phyloP scores from a whole-genome alignment of 208 protist species.

The Acanthamoeba lenticulata region DNA sequence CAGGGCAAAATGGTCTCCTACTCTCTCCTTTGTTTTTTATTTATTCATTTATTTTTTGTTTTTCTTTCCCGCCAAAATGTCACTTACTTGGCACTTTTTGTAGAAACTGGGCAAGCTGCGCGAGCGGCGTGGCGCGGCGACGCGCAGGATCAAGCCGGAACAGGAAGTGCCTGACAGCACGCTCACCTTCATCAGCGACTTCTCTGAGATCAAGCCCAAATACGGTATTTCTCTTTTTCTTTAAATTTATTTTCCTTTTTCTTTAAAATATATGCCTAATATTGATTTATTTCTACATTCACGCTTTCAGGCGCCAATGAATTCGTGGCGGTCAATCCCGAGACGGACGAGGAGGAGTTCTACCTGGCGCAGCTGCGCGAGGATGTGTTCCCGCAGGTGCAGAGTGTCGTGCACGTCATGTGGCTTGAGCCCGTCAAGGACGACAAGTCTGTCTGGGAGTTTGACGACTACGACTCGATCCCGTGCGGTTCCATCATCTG shows the following conservation, averaged over 20 bases:
- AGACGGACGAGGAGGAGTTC: constrained; percentile 25
- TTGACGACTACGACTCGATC: background rate
- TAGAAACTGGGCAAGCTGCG: constrained; percentile 15
- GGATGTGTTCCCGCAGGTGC: constrained; percentile 1
- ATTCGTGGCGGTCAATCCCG: constrained; percentile 23
- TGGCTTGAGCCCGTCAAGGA: constrained; percentile 12
- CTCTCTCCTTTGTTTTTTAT: background rate
- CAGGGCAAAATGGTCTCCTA: background rate
- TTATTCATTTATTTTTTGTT: background rate
- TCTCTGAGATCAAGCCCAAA: background rate
- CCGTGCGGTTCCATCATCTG: constrained; percentile 3
- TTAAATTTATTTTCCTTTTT: background rate
- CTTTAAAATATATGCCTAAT: background rate
- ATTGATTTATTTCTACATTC: background rate
- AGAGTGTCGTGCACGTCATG: background rate
- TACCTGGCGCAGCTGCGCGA: constrained; percentile 32
- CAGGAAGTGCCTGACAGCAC: background rate
- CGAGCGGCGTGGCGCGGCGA: background rate
- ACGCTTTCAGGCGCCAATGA: background rate
- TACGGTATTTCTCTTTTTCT: background rate
- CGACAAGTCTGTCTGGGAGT: background rate
- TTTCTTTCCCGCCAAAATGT: background rate
- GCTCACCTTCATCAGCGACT: background rate
- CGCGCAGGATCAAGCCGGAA: background rate
- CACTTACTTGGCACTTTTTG: too few relatives aligned